A percentile compares a stretch with the other conserved stretches of the same genome.
phyloP scores from a whole-genome alignment of 176 grass and related monocot species.

The Aegilops tauschii region DNA sequence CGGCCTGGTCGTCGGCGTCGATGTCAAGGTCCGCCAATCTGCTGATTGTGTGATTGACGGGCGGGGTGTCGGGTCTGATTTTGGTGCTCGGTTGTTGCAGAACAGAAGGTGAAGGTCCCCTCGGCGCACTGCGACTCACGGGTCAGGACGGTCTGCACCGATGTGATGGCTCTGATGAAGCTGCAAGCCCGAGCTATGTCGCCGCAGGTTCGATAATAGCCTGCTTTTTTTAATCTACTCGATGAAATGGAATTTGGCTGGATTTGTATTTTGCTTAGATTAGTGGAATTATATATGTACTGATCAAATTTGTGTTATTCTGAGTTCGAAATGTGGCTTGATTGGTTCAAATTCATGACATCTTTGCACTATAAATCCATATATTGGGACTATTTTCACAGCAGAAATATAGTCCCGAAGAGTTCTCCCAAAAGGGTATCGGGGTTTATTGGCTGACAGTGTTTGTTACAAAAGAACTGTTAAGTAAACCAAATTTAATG shows the following conservation, averaged over 20 bases:
- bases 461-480: neutral
- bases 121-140: constrained; percentile 74
- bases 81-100: constrained; percentile 38
- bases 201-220: constrained; percentile 47
- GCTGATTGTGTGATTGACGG: neutral
- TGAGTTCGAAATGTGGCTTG: neutral
- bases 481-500: neutral
- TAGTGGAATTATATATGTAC: neutral
- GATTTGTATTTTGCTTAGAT: neutral
- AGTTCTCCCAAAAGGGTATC: neutral
- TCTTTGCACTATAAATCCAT: neutral
- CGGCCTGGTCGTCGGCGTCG: constrained; percentile 63
- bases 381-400: neutral
- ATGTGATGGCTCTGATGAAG: constrained; percentile 80
- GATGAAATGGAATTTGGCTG: neutral
- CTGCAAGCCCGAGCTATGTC: constrained; percentile 53
- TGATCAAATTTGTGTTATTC: neutral
- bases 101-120: constrained; percentile 88
- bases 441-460: neutral
- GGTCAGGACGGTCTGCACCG: constrained; percentile 58
- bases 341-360: neutral
- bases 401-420: neutral
- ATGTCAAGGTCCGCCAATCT: constrained; percentile 55
- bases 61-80: constrained; percentile 22
- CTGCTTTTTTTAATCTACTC: neutral